Evolutionary conservation across 768 basidiomycete genomes (phyloP).

Genomic region (Cubamyces sp.): DNA sequence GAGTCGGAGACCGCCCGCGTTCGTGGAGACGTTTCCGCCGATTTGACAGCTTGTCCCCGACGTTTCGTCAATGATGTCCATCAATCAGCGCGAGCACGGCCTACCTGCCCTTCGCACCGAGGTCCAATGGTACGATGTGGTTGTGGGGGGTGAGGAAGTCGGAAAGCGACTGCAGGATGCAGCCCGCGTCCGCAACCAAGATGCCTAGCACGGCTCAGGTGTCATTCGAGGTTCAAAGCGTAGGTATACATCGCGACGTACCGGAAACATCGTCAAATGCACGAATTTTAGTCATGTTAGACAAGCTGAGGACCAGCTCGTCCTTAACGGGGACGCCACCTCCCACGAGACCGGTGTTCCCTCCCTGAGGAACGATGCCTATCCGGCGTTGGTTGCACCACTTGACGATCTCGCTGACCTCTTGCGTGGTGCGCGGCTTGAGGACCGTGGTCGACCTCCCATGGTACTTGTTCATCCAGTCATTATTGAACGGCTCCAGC

Average conservation of each 20-base stretch:
- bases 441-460: conserved; percentile 86
- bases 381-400: conserved; percentile 84
- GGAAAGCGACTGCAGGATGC: conserved; percentile 86
- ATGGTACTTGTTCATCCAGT: conserved; percentile 96
- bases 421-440: conserved; percentile 83
- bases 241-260: conserved; percentile 35
- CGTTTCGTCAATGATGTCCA: no score
- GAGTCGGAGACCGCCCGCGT: conserved; percentile 95
- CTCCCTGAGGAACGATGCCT: conserved; percentile 95
- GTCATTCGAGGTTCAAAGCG: conserved; percentile 13
- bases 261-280: conserved; percentile 86
- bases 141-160: conserved; percentile 85
- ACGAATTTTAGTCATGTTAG: conserved; percentile 81
- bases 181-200: conserved; percentile 92
- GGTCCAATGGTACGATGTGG: conserved; percentile 95
- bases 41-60: conserved; percentile 79
- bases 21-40: conserved; percentile 95
- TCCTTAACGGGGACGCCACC: conserved; percentile 89
- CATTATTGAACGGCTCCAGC: conserved; percentile 78
- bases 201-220: conserved; percentile 56
- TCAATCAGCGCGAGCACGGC: conserved; percentile 13
- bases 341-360: conserved; percentile 97
- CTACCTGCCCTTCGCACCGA: conserved; percentile 95
- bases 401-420: conserved; percentile 87
- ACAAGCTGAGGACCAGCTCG: conserved; percentile 84